A percentile compares a stretch with the other conserved stretches of the same genome.
Conservation (phyloP, 176 grass and related monocot species). For the Poa annua region DNA sequence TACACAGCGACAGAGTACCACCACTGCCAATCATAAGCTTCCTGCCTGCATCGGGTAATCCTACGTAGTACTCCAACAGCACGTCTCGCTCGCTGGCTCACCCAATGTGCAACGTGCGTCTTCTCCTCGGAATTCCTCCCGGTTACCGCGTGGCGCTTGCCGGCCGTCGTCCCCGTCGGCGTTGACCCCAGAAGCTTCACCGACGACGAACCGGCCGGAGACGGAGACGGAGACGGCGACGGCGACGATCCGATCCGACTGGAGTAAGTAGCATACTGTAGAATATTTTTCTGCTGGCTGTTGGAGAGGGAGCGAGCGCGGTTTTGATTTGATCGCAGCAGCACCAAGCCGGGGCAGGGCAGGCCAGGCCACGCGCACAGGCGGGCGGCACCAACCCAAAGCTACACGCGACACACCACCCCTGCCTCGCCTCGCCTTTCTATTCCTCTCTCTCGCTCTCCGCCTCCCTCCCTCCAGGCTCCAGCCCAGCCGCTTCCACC, state of each 20-base stretch:
- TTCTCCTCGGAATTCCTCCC: not conserved
- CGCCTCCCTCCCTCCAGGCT: constrained; percentile 33
- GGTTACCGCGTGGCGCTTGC: not conserved
- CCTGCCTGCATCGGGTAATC: not conserved
- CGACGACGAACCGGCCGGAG: not conserved
- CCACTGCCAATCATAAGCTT: not conserved
- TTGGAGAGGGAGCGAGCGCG: not conserved
- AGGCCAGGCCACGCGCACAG: constrained; percentile 31
- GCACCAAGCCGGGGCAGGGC: not conserved
- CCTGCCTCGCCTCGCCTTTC: constrained; percentile 1
- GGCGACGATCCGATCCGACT: not conserved
- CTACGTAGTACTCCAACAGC: too few species aligned
- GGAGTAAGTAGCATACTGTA: not conserved
- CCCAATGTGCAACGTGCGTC: not conserved
- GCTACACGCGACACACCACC: constrained; percentile 34
- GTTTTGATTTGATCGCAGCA: not conserved
- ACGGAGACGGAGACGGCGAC: not conserved
- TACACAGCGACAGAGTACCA: not conserved
- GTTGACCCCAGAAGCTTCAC: not conserved
- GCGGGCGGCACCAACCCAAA: constrained; percentile 32
- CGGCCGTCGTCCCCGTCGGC: not conserved
- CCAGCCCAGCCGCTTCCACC: constrained; percentile 55
- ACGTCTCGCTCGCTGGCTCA: too few species aligned
- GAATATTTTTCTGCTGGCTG: not conserved
- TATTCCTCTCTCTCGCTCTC: constrained; percentile 58